Base-by-base conservation (phyloP, 164 flowering plant species). In the Piper longum region DNA sequence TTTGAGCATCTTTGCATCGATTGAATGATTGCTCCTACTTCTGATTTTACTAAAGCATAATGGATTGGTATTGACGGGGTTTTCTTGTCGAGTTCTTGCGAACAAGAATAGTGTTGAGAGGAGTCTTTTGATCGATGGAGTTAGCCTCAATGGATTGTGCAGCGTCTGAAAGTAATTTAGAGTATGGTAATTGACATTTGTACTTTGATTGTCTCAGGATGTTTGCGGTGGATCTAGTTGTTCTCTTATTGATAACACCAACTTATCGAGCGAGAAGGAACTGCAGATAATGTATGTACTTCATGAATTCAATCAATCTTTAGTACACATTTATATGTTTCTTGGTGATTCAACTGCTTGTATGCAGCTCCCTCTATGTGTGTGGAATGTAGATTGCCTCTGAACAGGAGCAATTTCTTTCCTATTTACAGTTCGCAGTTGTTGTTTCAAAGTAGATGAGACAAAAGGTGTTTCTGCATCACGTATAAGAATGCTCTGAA, bases 141-240 rank as follows among this genome's bases (percentile, higher is more conserved):
- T 7, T 4, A 9, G 19, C 11, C 41, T 14, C 13, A 13, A n/a
- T 19, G 18, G 18, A 3, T 18, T 44, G 19, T 60, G 18, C 43
- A 40, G 8, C 56, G 26, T n/a, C 54, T 61, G 41, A 57, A 66
- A 7, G 62, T 60, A 17, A 18, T 44, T 18, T 57, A 17, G 43
- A 60, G 54, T 43, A 12, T 52, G 54, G 13, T 56, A 43, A 44
- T 76, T 17, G 67, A 60, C 54, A 8, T 70, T 57, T 69, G 43
- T 16, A 42, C 48, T 70, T 44, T 69, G n/a, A 39, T 26, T 60
- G 61, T 72, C 43, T 65, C 80, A 91, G 96, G 92, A 79, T 71
- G 78, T 69, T 69, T 91, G 96, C 68, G 83, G 83, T 51, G 98
- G 95, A 62, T 51, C 54, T 36, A 83, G 84, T 75, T 91, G 98